Evolutionary conservation across 2,329 filamentous ascomycete genomes (phyloP).

Genomic region (Colletotrichum scovillei): DNA sequence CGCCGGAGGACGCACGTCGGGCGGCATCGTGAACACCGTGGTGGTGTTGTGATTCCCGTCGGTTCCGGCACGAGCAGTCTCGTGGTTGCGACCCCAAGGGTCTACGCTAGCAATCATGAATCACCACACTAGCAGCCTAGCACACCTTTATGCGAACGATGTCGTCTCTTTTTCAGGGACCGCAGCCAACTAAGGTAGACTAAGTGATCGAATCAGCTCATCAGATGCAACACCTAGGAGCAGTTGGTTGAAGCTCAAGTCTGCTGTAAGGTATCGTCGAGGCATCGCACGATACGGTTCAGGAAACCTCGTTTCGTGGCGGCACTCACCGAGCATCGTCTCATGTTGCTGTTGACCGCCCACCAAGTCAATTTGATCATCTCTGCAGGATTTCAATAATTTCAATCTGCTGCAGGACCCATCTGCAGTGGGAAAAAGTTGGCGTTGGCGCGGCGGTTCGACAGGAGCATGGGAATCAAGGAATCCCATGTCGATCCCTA

Average conservation of each 20-base stretch:
- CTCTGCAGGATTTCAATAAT: conserved; percentile 30
- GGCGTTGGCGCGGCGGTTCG: conserved; percentile 12
- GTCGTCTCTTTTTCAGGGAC: not conserved
- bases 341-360: conserved; percentile 9
- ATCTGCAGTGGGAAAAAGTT: conserved; percentile 6
- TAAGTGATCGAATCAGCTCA: not conserved
- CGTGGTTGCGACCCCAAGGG: not conserved
- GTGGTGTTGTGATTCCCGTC: conserved; percentile 1
- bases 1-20: not conserved
- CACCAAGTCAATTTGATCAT: not conserved
- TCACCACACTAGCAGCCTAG: not conserved
- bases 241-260: not conserved
- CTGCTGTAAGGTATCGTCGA: not conserved
- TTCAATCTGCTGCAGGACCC: conserved; percentile 13
- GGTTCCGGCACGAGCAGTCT: conserved; percentile 3
- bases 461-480: conserved; percentile 29
- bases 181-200: not conserved
- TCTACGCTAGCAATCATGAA: conserved; percentile 7
- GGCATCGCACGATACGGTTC: conserved; percentile 6
- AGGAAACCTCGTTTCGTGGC: not conserved
- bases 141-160: not conserved
- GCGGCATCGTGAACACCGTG: conserved; percentile 26
- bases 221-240: not conserved
- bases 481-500: conserved; percentile 34
- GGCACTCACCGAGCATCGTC: conserved; percentile 18